A percentile compares a stretch with the other conserved stretches of the same genome.
Evolutionary conservation across 345 rosid genomes (phyloP).

Genomic region (Dimocarpus longan): DNA sequence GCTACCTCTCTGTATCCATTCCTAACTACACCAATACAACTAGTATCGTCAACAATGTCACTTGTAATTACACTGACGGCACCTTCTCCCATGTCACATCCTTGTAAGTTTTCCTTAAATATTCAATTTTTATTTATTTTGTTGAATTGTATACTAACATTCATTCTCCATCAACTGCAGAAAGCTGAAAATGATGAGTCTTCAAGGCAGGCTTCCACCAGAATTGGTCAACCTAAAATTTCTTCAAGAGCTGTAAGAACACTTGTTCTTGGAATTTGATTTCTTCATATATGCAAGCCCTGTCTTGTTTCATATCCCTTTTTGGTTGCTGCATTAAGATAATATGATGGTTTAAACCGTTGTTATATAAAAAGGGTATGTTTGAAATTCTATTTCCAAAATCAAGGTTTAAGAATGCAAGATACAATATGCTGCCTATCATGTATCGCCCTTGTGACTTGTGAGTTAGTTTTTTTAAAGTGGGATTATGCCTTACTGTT

Average conservation of each 20-base stretch:
- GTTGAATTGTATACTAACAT: no score
- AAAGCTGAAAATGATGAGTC: neutral
- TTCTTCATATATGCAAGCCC: neutral
- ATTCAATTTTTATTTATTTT: no score
- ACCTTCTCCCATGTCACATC: neutral
- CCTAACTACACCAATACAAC: no score
- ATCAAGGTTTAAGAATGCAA: no score
- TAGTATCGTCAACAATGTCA: neutral
- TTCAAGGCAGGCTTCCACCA: slow-evolving; percentile 13
- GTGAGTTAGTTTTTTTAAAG: neutral
- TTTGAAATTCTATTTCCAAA: no score
- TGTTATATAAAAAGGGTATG: no score
- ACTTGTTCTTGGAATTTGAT: neutral
- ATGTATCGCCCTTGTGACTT: neutral
- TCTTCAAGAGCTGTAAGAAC: slow-evolving; percentile 1
- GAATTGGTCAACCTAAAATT: slow-evolving; percentile 3
- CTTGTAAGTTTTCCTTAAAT: no score
- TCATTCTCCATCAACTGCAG: neutral
- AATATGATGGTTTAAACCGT: no score
- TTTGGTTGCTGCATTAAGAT: no score
- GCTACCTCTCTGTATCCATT: neutral
- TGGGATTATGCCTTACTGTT: neutral
- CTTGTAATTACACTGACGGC: neutral
- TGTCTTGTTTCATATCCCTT: no score
- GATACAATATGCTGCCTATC: no score